Percentiles rank a stretch among this genome's conserved stretches.
These are phyloP conservation scores for Pyrus pyrifolia DNA, from an alignment of 306 rosid genomes.

Conservation along the genomic window DNA sequence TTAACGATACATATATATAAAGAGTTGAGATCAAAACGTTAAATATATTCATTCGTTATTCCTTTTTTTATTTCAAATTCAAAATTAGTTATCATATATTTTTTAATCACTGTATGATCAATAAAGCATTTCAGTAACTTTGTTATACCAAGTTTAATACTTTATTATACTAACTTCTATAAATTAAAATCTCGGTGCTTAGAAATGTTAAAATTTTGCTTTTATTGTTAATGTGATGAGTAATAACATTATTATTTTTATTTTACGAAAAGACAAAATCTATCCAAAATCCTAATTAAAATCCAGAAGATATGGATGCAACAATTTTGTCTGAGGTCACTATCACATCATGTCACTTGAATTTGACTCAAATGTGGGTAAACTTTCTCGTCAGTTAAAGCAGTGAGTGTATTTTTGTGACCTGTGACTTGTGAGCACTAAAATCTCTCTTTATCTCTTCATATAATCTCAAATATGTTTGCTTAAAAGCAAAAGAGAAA, in stretches of 20 bases:
- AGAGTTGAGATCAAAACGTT: too few relatives aligned
- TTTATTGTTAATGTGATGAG: background rate
- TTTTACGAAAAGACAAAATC: conserved; percentile 17
- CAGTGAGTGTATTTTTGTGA: too few relatives aligned
- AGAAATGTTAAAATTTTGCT: background rate
- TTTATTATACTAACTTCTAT: background rate
- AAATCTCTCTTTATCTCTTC: background rate
- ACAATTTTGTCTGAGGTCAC: conserved; percentile 11
- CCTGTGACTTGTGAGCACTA: background rate
- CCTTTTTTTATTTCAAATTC: background rate
- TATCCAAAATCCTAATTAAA: background rate
- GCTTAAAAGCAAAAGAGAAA: conserved; percentile 4
- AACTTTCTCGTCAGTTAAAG: background rate
- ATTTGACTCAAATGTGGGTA: background rate
- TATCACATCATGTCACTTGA: conserved; percentile 17
- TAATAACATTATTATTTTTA: background rate
- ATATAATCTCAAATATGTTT: background rate
- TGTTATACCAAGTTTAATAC: background rate
- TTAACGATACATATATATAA: too few relatives aligned
- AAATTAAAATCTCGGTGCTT: background rate
- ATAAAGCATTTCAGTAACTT: background rate
- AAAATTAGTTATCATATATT: too few relatives aligned
- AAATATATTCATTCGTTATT: too few relatives aligned
- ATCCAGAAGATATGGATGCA: conserved; percentile 9
- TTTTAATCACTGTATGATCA: background rate